These are phyloP conservation scores for Linnemannia schmuckeri DNA, from an alignment of 192 early-diverging fungal species.

Conservation along the genomic window DNA sequence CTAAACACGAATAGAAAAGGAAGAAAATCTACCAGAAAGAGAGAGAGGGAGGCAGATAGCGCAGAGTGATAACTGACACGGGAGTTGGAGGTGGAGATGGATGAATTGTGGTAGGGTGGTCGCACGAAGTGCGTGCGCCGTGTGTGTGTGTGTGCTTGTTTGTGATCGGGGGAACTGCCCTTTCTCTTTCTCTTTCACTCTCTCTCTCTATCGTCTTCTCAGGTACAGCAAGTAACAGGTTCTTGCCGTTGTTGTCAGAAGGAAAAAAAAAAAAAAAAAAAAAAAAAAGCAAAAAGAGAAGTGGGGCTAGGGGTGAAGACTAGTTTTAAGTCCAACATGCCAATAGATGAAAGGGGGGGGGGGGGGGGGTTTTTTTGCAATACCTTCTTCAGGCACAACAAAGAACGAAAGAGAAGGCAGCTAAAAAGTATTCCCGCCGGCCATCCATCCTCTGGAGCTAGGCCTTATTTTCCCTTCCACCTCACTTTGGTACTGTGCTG, in stretches of 20 bases:
- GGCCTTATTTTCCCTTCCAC: neutral
- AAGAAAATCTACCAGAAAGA: neutral
- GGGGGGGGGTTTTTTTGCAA: too few relatives aligned
- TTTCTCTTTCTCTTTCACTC: too few relatives aligned
- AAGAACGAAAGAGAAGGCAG: neutral
- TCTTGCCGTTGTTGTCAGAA: too few relatives aligned
- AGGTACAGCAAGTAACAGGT: too few relatives aligned
- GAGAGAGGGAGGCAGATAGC: neutral
- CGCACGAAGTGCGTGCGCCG: neutral
- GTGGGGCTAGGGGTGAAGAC: too few relatives aligned
- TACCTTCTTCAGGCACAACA: neutral
- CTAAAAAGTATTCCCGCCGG: constrained; percentile 13
- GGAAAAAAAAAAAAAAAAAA: too few relatives aligned
- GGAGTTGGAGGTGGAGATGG: neutral
- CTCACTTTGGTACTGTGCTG: neutral
- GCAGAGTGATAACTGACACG: neutral
- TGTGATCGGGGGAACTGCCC: neutral
- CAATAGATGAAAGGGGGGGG: too few relatives aligned
- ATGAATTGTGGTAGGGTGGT: neutral
- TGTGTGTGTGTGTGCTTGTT: neutral
- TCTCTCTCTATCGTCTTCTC: too few relatives aligned
- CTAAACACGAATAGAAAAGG: neutral
- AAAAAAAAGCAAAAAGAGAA: too few relatives aligned
- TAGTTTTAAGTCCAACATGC: too few relatives aligned
- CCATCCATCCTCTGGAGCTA: neutral